Percentiles rank a stretch among this genome's conserved stretches.
These are phyloP conservation scores for Moringa oleifera DNA, from an alignment of 345 rosid species.

Conservation along the genomic window DNA sequence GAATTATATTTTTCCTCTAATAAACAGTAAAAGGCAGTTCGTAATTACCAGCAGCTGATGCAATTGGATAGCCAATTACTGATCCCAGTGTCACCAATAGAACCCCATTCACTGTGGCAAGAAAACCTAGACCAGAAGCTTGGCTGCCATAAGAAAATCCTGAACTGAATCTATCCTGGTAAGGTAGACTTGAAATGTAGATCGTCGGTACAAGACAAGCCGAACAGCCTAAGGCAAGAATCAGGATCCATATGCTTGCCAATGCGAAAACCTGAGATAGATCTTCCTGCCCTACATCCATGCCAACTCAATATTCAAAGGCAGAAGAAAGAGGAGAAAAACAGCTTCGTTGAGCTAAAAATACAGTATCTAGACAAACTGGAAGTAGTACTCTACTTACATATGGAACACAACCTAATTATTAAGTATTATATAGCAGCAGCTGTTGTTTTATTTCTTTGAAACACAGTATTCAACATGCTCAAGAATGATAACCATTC, in stretches of 20 bases:
- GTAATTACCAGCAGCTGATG: conserved; percentile 68
- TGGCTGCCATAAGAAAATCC: conserved; percentile 40
- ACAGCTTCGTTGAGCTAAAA: neutral
- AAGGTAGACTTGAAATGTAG: conserved; percentile 51
- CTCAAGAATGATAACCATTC: too few species aligned
- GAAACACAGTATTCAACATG: too few species aligned
- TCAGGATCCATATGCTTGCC: conserved; percentile 83
- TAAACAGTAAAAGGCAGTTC: neutral
- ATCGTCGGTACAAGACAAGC: conserved; percentile 51
- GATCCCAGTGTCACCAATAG: conserved; percentile 63
- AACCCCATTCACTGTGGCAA: conserved; percentile 47
- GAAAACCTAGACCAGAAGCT: conserved; percentile 36
- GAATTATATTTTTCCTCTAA: neutral
- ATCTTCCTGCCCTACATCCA: conserved; percentile 99
- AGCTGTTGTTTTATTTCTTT: too few species aligned
- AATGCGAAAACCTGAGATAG: conserved; percentile 73
- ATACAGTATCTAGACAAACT: neutral
- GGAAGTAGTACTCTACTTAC: too few species aligned
- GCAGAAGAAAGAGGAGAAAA: conserved; percentile 12
- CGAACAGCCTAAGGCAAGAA: conserved; percentile 63
- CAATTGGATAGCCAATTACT: conserved; percentile 67
- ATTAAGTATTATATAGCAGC: too few species aligned
- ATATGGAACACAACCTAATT: too few species aligned
- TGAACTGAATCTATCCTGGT: conserved; percentile 44
- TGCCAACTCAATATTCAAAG: conserved; percentile 52